phyloP scores from a whole-genome alignment of 2,329 filamentous ascomycete genomes.

The Diplodia intermedia region DNA sequence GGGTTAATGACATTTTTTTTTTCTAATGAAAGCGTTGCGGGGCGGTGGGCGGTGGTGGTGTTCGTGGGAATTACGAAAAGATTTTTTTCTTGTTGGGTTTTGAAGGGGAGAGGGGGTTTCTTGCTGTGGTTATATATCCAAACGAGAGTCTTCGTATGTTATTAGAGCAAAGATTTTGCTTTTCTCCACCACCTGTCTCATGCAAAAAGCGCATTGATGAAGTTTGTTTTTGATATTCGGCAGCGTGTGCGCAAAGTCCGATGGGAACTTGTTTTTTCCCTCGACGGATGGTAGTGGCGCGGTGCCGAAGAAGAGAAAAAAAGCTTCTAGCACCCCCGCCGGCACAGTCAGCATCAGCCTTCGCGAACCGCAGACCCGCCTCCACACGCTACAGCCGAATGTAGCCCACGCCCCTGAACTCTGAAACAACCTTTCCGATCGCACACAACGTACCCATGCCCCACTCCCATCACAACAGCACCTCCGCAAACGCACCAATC shows the following conservation, averaged over 20 bases:
- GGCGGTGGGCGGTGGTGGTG: not conserved
- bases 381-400: too few relatives aligned
- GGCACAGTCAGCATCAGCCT: too few relatives aligned
- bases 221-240: not conserved
- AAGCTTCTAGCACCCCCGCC: too few relatives aligned
- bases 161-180: not conserved
- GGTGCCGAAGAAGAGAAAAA: too few relatives aligned
- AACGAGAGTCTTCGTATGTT: not conserved
- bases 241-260: too few relatives aligned
- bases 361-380: too few relatives aligned
- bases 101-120: not conserved
- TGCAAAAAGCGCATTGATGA: not conserved
- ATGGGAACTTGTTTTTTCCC: too few relatives aligned
- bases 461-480: too few relatives aligned
- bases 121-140: constrained; percentile 11
- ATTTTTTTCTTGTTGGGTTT: not conserved
- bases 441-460: too few relatives aligned
- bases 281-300: not conserved
- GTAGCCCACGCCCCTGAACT: too few relatives aligned
- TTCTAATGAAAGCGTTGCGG: not conserved
- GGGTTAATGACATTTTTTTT: not conserved
- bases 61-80: not conserved
- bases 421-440: too few relatives aligned
- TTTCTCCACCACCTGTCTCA: not conserved
- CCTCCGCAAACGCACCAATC: too few relatives aligned